Evolutionary conservation across 306 rosid species (phyloP).

Genomic region (Morella rubra): DNA sequence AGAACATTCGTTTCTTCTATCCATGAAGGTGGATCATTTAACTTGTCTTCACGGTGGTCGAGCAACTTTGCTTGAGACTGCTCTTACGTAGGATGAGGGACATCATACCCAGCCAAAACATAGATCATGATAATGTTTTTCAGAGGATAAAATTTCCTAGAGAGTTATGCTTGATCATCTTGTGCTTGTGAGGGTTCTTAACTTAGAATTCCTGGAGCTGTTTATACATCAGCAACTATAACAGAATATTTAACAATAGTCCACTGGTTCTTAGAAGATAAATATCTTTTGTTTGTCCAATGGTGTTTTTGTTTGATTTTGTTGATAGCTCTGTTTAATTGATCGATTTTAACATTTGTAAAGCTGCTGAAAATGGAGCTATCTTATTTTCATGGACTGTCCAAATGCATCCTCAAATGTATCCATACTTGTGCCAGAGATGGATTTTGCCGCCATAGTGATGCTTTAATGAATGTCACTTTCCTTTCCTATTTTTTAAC

Average conservation of each 20-base stretch:
- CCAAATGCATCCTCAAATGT: not conserved
- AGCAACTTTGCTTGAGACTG: not conserved
- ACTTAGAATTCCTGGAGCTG: not conserved
- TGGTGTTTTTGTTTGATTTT: not conserved
- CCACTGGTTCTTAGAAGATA: too few species aligned
- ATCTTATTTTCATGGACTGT: not conserved
- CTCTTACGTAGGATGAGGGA: conserved; percentile 10
- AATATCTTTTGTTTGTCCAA: not conserved
- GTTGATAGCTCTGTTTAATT: not conserved
- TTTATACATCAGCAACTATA: not conserved
- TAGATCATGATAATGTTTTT: not conserved
- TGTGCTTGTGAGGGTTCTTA: not conserved
- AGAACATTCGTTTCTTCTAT: not conserved
- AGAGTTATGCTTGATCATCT: not conserved
- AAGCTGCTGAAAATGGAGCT: not conserved
- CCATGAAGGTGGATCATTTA: conserved; percentile 8
- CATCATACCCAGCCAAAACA: not conserved
- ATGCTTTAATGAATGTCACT: not conserved
- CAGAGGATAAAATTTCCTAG: not conserved
- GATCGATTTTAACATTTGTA: not conserved
- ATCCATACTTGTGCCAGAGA: not conserved
- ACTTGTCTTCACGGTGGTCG: not conserved
- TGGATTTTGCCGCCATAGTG: not conserved
- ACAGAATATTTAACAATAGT: too few species aligned
- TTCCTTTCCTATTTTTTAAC: not conserved